Percentiles rank a stretch among this genome's conserved stretches.
phyloP scores from a whole-genome alignment of 2,329 filamentous ascomycete genomes.

The Teratosphaeria pseudoeucalypti region DNA sequence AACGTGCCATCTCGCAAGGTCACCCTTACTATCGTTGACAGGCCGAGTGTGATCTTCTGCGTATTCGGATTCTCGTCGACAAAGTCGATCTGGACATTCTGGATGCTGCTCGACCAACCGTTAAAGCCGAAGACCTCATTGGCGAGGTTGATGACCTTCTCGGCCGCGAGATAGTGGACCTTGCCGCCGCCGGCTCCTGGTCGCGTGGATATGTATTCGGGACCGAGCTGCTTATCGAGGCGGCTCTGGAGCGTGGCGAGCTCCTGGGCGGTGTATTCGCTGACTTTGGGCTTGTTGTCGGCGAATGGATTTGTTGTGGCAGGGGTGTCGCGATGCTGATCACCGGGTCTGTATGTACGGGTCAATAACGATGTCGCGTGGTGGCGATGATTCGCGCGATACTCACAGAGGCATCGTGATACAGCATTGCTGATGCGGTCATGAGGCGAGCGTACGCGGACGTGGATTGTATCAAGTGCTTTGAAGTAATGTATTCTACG shows the following conservation, averaged over 20 bases:
- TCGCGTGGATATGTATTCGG: constrained; percentile 86
- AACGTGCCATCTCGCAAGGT: constrained; percentile 89
- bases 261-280: constrained; percentile 77
- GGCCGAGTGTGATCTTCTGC: constrained; percentile 68
- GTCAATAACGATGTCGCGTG: constrained; percentile 5
- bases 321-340: constrained; percentile 28
- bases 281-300: constrained; percentile 56
- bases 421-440: constrained; percentile 1
- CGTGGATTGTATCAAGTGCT: neutral
- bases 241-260: constrained; percentile 79
- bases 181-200: constrained; percentile 73
- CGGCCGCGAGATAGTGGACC: constrained; percentile 88
- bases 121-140: constrained; percentile 97
- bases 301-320: constrained; percentile 66
- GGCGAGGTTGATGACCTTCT: constrained; percentile 90
- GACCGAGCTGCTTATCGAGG: constrained; percentile 85
- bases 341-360: constrained; percentile 20
- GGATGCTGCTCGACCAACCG: constrained; percentile 93
- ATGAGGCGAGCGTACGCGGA: neutral
- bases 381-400: neutral
- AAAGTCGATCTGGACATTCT: constrained; percentile 90
- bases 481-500: neutral
- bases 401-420: constrained; percentile 23
- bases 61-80: constrained; percentile 76
- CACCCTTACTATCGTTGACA: constrained; percentile 84